Percentiles rank a stretch among this genome's conserved stretches.
Evolutionary conservation across 1,284 basidiomycete genomes (phyloP).

Genomic region (Porogramme epimiltina): DNA sequence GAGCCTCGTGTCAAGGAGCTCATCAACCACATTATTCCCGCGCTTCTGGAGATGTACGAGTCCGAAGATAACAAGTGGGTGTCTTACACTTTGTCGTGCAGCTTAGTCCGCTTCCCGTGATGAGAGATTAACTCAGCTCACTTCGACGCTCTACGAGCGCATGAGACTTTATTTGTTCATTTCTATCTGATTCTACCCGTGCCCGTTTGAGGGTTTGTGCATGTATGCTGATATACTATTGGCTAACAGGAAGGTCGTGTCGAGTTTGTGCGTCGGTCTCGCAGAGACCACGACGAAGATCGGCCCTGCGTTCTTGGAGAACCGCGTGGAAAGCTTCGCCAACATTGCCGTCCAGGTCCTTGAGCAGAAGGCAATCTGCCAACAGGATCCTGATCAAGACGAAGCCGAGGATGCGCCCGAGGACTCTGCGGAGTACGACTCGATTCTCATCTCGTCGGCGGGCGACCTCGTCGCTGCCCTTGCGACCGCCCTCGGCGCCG

Average conservation of each 20-base stretch:
- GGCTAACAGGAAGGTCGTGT: constrained; percentile 77
- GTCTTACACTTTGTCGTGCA: too few species aligned
- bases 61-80: constrained; percentile 98
- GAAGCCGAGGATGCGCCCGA: constrained; percentile 80
- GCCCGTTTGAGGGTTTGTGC: constrained; percentile 19
- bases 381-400: constrained; percentile 95
- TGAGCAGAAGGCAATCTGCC: constrained; percentile 92
- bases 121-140: constrained; percentile 85
- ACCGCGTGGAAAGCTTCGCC: constrained; percentile 79
- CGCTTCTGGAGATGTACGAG: constrained; percentile 89
- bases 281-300: constrained; percentile 91
- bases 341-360: constrained; percentile 83
- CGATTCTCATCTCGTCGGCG: constrained; percentile 92
- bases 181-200: constrained; percentile 33
- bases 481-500: constrained; percentile 82
- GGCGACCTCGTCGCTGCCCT: constrained; percentile 93
- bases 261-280: constrained; percentile 83
- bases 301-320: constrained; percentile 83
- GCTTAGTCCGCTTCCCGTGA: constrained; percentile 39
- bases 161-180: constrained; percentile 55
- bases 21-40: constrained; percentile 74
- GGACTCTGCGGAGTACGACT: constrained; percentile 95
- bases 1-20: constrained; percentile 83
- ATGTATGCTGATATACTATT: constrained; percentile 22
- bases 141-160: constrained; percentile 65